Conservation (phyloP, 768 basidiomycete species). For the Krasilnikovozyma curviuscula region DNA sequence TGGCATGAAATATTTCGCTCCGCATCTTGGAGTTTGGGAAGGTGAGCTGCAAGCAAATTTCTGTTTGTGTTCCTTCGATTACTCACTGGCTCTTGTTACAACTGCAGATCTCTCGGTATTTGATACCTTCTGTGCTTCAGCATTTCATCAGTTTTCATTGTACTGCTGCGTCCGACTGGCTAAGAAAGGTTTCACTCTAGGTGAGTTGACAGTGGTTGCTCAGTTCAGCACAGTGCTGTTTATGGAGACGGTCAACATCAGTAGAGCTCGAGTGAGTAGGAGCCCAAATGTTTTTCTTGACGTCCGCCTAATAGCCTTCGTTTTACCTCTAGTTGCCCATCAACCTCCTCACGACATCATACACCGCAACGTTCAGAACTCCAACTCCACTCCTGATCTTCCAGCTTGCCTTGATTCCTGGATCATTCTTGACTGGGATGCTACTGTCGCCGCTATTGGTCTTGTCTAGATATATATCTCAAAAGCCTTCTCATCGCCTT, state of each 20-base stretch:
- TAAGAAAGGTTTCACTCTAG: conserved; percentile 84
- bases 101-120: conserved; percentile 51
- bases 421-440: conserved; percentile 80
- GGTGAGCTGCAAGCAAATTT: conserved; percentile 16
- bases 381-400: conserved; percentile 82
- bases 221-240: conserved; percentile 71
- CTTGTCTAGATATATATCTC: conserved; percentile 76
- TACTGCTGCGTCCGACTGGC: conserved; percentile 78
- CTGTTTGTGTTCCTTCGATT: background rate
- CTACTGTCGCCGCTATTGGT: conserved; percentile 82
- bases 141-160: conserved; percentile 79
- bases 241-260: conserved; percentile 70
- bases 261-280: conserved; percentile 58
- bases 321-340: conserved; percentile 43
- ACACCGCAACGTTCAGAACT: conserved; percentile 75
- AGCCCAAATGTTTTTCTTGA: no score
- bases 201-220: conserved; percentile 73
- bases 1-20: conserved; percentile 18
- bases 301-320: no score
- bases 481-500: conserved; percentile 57
- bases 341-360: conserved; percentile 36
- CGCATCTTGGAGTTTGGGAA: conserved; percentile 19
- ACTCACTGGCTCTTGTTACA: background rate
- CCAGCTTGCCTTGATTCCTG: conserved; percentile 80
- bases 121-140: conserved; percentile 49